Evolutionary conservation across 2,329 filamentous ascomycete species (phyloP), one percentile per base, ranked within the genome.

Genomic region (Trichoderma koningiopsis): DNA sequence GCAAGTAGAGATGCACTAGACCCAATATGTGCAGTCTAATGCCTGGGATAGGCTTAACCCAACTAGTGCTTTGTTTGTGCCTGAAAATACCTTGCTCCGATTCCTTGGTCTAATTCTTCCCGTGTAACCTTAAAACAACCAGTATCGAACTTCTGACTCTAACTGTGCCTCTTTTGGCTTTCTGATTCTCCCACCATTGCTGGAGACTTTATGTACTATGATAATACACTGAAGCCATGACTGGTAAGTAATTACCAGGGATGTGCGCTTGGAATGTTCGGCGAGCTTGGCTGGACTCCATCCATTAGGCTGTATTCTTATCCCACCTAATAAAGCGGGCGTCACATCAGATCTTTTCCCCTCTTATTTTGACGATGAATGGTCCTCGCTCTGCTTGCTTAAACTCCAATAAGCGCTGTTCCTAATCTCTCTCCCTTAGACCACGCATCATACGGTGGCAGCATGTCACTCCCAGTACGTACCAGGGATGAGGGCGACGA

Each of bases 401-500:
- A 29, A 47, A 47, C 6, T 65, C 47, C 47, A 14, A 14, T 43
- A 35, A 24, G 8, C 22, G 6, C 35, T 43, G n/a, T 22, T 65
- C 35, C 62, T 65, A 47, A 65, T 47, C 5, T 35, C 13, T 2
- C 31, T 65, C 5, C 7, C 55, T 19, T 19, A 70, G 68, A 68
- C 57, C 60, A 56, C 37, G 52, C 64, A 14, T 57, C 68, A 29
- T 64, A 70, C 57, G 27, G 64, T 19, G 52, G 29, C 40, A 27
- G 63, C 11, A 19, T 61, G 37, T 49, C 58, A 27, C 73, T 76
- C 31, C 71, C 73, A 55, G 72, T 77, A 37, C 74, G 72, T 57
- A 74, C 75, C 31, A 71, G 72, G 58, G 77, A 77, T 69, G 78
- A 76, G 59, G 77, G 79, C 70, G 77, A 76, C 43, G 77, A 79